Conservation (phyloP, 306 rosid genomes). For the Dryas octopetala region DNA sequence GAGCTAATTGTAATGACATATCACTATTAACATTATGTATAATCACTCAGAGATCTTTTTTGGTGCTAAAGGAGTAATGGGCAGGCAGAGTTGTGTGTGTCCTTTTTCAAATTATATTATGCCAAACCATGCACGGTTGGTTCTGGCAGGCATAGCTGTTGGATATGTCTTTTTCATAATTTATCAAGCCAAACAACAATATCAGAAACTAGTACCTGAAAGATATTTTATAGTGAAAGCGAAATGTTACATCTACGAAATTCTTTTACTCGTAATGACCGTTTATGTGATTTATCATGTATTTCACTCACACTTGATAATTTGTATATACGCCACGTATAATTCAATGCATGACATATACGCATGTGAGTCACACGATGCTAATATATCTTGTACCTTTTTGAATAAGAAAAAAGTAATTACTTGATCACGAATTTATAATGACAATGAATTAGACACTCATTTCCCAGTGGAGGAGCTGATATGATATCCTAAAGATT, state of each 20-base stretch:
- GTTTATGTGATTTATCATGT: background rate
- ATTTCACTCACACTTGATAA: background rate
- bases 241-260: background rate
- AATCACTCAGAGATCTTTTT: background rate
- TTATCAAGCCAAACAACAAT: constrained; percentile 12
- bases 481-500: background rate
- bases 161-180: background rate
- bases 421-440: background rate
- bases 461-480: background rate
- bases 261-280: background rate
- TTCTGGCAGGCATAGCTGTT: background rate
- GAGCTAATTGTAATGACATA: too few species aligned
- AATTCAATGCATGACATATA: background rate
- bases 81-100: background rate
- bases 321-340: background rate
- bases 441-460: background rate
- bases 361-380: too few species aligned
- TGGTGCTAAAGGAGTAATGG: background rate
- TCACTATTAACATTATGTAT: background rate
- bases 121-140: constrained; percentile 2
- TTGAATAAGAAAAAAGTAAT: too few species aligned
- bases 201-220: background rate
- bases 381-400: too few species aligned
- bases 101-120: background rate
- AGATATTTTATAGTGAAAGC: background rate